Conservation (phyloP, 2,329 filamentous ascomycete species). For the Aspergillus neoniger region DNA sequence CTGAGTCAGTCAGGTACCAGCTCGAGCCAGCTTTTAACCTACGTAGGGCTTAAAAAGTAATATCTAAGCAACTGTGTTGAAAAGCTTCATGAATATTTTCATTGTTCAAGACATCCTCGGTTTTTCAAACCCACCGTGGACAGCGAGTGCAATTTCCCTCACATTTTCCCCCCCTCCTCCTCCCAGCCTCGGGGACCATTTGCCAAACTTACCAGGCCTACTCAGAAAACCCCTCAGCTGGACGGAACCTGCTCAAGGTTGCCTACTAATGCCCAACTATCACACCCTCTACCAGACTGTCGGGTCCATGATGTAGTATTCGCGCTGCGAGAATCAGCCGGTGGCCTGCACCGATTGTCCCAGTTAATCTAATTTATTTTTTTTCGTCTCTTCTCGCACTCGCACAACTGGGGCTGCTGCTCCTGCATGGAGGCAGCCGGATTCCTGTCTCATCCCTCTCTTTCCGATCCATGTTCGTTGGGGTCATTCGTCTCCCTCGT, state of each 20-base stretch:
- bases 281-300: slow-evolving; percentile 30
- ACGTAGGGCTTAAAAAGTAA: neutral
- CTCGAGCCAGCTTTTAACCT: neutral
- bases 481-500: neutral
- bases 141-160: neutral
- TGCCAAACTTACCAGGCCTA: neutral
- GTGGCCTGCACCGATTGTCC: slow-evolving; percentile 12
- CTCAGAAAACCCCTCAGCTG: slow-evolving; percentile 18
- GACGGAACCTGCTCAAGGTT: slow-evolving; percentile 18
- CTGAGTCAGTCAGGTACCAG: slow-evolving; percentile 5
- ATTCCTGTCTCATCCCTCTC: neutral
- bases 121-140: neutral
- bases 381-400: neutral
- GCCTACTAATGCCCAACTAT: slow-evolving; percentile 29
- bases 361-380: slow-evolving; percentile 15
- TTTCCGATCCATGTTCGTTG: neutral
- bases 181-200: neutral
- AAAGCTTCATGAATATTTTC: neutral
- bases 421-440: neutral
- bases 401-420: neutral
- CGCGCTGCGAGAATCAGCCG: slow-evolving; percentile 18
- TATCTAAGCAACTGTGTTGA: no score
- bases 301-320: slow-evolving; percentile 26
- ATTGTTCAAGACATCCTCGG: no score
- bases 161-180: neutral